Evolutionary conservation across 768 basidiomycete genomes (phyloP).

Genomic region (Grammothele lineata): DNA sequence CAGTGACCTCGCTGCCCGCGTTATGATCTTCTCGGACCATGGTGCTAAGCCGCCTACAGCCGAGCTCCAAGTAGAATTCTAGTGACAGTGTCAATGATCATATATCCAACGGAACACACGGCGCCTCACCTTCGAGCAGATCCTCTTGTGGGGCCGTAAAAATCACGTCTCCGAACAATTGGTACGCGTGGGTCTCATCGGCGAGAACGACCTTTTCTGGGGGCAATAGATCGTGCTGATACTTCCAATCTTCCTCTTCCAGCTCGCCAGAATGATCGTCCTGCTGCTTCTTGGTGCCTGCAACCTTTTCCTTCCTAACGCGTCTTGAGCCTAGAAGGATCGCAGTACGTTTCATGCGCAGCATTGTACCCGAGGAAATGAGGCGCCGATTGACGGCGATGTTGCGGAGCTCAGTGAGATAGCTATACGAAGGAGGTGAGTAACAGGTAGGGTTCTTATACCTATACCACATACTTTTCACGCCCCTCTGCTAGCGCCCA

Average conservation of each 20-base stretch:
- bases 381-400: conserved; percentile 70
- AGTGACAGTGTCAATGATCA: not conserved
- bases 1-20: conserved; percentile 46
- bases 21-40: conserved; percentile 78
- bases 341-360: conserved; percentile 63
- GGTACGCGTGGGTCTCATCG: conserved; percentile 80
- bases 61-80: conserved; percentile 77
- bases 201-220: conserved; percentile 75
- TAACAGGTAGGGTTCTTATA: not conserved
- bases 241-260: conserved; percentile 75
- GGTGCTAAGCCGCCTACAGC: conserved; percentile 66
- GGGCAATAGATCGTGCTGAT: conserved; percentile 64
- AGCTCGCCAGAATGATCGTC: conserved; percentile 30
- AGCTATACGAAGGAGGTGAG: conserved; percentile 41
- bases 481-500: conserved; percentile 67
- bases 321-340: conserved; percentile 76
- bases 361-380: conserved; percentile 46
- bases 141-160: conserved; percentile 88
- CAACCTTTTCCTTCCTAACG: conserved; percentile 29
- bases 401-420: conserved; percentile 76
- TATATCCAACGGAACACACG: no score
- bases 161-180: conserved; percentile 72
- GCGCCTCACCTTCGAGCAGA: conserved; percentile 71
- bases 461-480: conserved; percentile 48
- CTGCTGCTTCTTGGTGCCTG: conserved; percentile 13